Evolutionary conservation across 768 basidiomycete genomes (phyloP).

Genomic region (Fomitopsis serialis): DNA sequence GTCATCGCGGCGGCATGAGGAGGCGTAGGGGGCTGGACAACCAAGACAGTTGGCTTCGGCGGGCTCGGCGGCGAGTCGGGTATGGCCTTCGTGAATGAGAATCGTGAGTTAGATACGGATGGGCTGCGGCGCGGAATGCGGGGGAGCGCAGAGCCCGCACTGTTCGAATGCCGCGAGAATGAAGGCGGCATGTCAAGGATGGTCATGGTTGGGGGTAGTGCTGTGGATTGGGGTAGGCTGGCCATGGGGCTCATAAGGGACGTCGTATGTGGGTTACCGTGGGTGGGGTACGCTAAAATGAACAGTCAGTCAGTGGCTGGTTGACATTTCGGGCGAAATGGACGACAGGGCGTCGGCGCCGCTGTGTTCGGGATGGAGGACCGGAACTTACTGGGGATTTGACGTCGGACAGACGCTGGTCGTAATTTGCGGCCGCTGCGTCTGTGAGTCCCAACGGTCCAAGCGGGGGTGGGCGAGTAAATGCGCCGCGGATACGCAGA

Average conservation of each 20-base stretch:
- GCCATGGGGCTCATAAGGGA: background rate
- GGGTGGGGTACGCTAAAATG: too few relatives aligned
- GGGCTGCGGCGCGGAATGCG: conserved; percentile 50
- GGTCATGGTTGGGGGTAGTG: background rate
- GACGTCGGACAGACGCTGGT: background rate
- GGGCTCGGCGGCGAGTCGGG: conserved; percentile 1
- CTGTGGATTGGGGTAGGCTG: background rate
- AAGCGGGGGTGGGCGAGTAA: background rate
- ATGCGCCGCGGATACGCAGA: background rate
- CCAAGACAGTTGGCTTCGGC: conserved; percentile 6
- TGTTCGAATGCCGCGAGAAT: conserved; percentile 36
- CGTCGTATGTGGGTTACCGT: too few relatives aligned
- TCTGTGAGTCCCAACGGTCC: background rate
- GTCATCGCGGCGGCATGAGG: conserved; percentile 5
- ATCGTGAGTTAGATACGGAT: conserved; percentile 15
- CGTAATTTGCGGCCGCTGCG: background rate
- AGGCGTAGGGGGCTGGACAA: conserved; percentile 23
- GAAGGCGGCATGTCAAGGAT: conserved; percentile 13
- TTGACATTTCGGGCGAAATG: background rate
- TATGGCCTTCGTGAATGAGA: background rate
- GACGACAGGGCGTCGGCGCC: background rate
- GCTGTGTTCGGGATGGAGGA: background rate
- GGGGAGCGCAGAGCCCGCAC: conserved; percentile 57
- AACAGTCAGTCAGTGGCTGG: background rate
- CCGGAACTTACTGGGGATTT: background rate